Evolutionary conservation across 768 basidiomycete species (phyloP).

Genomic region (Gymnopilus junonius): DNA sequence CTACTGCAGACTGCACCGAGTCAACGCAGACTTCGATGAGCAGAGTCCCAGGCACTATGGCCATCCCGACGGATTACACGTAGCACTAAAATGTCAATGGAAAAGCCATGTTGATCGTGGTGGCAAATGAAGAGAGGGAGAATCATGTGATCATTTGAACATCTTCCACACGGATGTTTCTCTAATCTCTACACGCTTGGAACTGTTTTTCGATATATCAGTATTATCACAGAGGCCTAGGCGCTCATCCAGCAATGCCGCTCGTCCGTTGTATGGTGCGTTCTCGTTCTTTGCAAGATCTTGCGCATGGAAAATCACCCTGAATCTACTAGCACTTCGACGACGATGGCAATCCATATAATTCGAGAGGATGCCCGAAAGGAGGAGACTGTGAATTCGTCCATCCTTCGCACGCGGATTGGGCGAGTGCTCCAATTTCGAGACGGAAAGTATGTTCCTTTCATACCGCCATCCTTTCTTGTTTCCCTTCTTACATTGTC

Average conservation of each 20-base stretch:
- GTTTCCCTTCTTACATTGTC: neutral
- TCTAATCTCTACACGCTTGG: neutral
- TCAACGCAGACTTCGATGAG: conserved; percentile 33
- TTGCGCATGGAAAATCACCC: neutral
- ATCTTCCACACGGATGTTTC: neutral
- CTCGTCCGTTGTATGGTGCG: neutral
- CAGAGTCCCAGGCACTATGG: conserved; percentile 13
- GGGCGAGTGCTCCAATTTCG: neutral
- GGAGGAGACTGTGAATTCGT: conserved; percentile 23
- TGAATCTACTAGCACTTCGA: neutral
- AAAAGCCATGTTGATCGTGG: neutral
- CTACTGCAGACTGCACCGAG: conserved; percentile 31
- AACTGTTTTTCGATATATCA: neutral
- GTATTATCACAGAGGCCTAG: too few relatives aligned
- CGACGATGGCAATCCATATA: neutral
- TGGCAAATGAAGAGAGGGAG: neutral
- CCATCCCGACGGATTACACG: neutral
- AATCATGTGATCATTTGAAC: neutral
- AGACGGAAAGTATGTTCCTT: neutral
- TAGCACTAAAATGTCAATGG: neutral
- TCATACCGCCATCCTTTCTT: neutral
- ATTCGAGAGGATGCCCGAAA: conserved; percentile 17
- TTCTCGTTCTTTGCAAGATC: neutral
- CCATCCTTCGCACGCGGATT: conserved; percentile 10
- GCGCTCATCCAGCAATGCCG: neutral